phyloP scores from a whole-genome alignment of 192 early-diverging fungal genomes.

The Phlyctochytrium arcticum region DNA sequence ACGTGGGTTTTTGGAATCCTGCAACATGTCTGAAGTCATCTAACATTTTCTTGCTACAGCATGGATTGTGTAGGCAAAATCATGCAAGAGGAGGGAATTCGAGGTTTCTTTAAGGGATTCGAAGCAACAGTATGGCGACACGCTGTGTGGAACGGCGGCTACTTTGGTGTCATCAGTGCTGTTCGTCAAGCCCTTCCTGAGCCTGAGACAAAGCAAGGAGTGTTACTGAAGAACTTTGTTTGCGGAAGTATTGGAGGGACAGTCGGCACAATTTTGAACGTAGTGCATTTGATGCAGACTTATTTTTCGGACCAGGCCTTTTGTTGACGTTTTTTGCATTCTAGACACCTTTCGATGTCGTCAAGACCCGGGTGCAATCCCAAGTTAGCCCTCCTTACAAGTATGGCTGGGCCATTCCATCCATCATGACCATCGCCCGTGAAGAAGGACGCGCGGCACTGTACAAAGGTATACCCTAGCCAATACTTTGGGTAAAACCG shows the following conservation, averaged over 20 bases:
- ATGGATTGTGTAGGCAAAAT: constrained; percentile 16
- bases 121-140: constrained; percentile 95
- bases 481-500: not conserved
- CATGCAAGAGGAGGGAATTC: constrained; percentile 69
- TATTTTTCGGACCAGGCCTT: not conserved
- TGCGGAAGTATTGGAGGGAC: constrained; percentile 92
- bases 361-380: constrained; percentile 93
- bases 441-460: constrained; percentile 87
- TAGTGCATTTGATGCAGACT: constrained; percentile 15
- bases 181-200: constrained; percentile 75
- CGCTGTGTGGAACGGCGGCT: constrained; percentile 94
- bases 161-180: constrained; percentile 71
- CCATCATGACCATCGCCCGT: constrained; percentile 66
- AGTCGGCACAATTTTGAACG: constrained; percentile 85
- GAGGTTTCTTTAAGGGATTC: constrained; percentile 85
- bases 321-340: too few species aligned
- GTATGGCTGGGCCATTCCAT: constrained; percentile 87
- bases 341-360: constrained; percentile 89
- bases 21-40: too few species aligned
- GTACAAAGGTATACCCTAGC: constrained; percentile 68
- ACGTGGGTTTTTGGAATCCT: constrained; percentile 52
- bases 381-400: constrained; percentile 69
- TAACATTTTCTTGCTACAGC: not conserved
- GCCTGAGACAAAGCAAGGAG: constrained; percentile 71
- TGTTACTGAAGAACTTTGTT: constrained; percentile 79